Evolutionary conservation across 192 early-diverging fungal genomes (phyloP).

Genomic region (Rhizophagus clarus): DNA sequence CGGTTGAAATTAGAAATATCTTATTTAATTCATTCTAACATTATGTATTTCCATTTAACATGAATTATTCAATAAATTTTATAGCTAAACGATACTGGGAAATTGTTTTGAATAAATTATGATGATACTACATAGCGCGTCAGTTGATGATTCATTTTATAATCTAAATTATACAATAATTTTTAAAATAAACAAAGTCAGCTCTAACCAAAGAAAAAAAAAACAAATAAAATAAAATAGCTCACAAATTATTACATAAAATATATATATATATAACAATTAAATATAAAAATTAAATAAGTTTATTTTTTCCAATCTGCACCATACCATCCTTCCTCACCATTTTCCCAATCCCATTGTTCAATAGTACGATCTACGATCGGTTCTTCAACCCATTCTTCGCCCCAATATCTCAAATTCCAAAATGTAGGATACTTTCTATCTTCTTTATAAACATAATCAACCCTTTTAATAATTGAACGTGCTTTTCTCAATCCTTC

Average conservation of each 20-base stretch:
- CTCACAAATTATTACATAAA: too few relatives aligned
- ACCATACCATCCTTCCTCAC: not conserved
- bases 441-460: conserved; percentile 5
- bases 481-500: conserved; percentile 1
- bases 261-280: not conserved
- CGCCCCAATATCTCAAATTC: conserved; percentile 11
- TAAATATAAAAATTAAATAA: not conserved
- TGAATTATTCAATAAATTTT: too few relatives aligned
- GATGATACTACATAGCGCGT: too few relatives aligned
- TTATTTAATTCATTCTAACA: too few relatives aligned
- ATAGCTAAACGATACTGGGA: too few relatives aligned
- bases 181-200: too few relatives aligned
- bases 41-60: too few relatives aligned
- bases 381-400: conserved; percentile 8
- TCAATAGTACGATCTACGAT: not conserved
- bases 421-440: not conserved
- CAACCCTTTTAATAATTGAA: not conserved
- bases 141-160: too few relatives aligned
- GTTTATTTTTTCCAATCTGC: not conserved
- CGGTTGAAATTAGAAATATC: not conserved
- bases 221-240: too few relatives aligned
- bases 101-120: too few relatives aligned
- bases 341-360: not conserved
- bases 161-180: too few relatives aligned
- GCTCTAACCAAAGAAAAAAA: too few relatives aligned